A percentile compares a stretch with the other conserved stretches of the same genome.
Conservation (phyloP, 768 basidiomycete species). For the Macrolepiota fuliginosa region DNA sequence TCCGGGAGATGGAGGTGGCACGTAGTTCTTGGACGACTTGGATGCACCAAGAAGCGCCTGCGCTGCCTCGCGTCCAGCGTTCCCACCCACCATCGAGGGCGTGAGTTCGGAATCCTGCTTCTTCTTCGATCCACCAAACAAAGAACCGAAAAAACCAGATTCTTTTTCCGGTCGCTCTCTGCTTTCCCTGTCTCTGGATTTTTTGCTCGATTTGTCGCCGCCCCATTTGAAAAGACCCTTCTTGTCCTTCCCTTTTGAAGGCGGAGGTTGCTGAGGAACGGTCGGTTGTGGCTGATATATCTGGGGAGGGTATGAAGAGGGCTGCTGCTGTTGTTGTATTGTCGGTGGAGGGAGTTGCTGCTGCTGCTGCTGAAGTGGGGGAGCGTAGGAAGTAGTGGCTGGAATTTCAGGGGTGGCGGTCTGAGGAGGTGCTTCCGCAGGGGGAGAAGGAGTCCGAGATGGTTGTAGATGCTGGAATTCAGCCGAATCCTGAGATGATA, state of each 20-base stretch:
- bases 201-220: conserved; percentile 62
- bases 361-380: conserved; percentile 17
- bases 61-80: conserved; percentile 81
- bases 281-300: background rate
- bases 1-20: conserved; percentile 61
- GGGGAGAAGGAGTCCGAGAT: conserved; percentile 63
- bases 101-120: conserved; percentile 60
- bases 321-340: conserved; percentile 26
- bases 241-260: conserved; percentile 69
- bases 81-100: conserved; percentile 30
- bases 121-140: conserved; percentile 85
- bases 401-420: conserved; percentile 22
- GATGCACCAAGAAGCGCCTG: conserved; percentile 83
- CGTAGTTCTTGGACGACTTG: conserved; percentile 70
- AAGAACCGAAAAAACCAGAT: conserved; percentile 86
- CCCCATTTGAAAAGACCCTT: conserved; percentile 73
- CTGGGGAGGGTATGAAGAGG: conserved; percentile 19
- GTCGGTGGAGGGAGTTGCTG: conserved; percentile 18
- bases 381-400: conserved; percentile 21
- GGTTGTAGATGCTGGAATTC: conserved; percentile 30
- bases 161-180: conserved; percentile 54
- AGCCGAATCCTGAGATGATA: conserved; percentile 37
- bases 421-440: conserved; percentile 27
- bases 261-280: conserved; percentile 34
- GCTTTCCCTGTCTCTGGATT: conserved; percentile 40